Evolutionary conservation across 1,139 yeast genomes (phyloP).

Genomic region (Sugiyamaella grinbergsii): DNA sequence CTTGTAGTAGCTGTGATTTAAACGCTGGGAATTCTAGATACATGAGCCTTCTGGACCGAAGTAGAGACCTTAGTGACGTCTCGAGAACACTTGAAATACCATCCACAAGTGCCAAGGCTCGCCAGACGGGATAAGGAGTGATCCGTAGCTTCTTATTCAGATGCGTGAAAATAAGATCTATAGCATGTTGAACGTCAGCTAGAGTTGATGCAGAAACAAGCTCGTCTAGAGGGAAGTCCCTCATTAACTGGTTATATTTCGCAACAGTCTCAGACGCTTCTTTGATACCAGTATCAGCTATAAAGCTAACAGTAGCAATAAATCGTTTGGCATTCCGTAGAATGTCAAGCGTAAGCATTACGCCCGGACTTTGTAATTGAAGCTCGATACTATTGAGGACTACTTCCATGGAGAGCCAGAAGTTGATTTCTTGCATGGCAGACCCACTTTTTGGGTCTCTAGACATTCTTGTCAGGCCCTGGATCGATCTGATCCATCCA

Average conservation of each 20-base stretch:
- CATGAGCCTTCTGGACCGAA: constrained; percentile 43
- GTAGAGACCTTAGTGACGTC: constrained; percentile 24
- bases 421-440: constrained; percentile 69
- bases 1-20: constrained; percentile 31
- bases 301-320: constrained; percentile 72
- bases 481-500: constrained; percentile 70
- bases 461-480: constrained; percentile 55
- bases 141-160: constrained; percentile 60
- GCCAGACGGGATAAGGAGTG: constrained; percentile 62
- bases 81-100: constrained; percentile 52
- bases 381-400: constrained; percentile 59
- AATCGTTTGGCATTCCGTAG: constrained; percentile 74
- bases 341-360: constrained; percentile 61
- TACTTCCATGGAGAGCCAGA: constrained; percentile 75
- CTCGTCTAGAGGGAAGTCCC: constrained; percentile 70
- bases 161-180: constrained; percentile 58
- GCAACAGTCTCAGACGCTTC: constrained; percentile 57
- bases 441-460: constrained; percentile 59
- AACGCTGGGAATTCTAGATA: constrained; percentile 44
- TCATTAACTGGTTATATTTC: constrained; percentile 61
- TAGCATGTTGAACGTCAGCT: constrained; percentile 50
- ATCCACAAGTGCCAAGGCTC: constrained; percentile 67
- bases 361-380: constrained; percentile 60
- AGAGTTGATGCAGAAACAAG: constrained; percentile 55
- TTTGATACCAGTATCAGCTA: constrained; percentile 69